Conservation (phyloP, 139 green algal genomes). For the Zygnema circumcarinatum region DNA sequence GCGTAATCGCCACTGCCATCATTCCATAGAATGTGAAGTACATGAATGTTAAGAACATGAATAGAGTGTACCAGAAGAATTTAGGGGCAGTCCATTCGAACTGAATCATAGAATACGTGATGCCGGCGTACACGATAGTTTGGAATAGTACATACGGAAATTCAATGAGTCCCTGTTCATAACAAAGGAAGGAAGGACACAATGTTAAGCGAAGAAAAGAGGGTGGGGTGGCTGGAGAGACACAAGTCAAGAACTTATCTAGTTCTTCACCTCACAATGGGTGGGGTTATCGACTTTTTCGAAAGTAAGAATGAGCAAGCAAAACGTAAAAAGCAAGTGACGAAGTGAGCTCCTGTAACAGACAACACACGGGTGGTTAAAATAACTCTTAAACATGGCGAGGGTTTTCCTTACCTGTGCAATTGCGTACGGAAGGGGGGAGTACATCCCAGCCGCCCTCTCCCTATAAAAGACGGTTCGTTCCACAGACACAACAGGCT, state of each 20-base stretch:
- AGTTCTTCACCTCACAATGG: too few species aligned
- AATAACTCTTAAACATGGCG: too few species aligned
- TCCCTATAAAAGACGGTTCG: conserved; percentile 64
- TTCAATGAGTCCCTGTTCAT: conserved; percentile 41
- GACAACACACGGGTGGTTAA: too few species aligned
- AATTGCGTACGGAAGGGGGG: conserved; percentile 61
- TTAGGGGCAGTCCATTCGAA: conserved; percentile 63
- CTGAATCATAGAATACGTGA: conserved; percentile 66
- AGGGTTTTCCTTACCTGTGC: conserved; percentile 55
- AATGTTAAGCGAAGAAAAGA: too few species aligned
- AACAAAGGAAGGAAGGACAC: too few species aligned
- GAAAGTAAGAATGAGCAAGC: too few species aligned
- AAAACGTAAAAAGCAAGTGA: too few species aligned
- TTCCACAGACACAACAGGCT: conserved; percentile 60
- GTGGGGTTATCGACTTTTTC: too few species aligned
- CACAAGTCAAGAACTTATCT: too few species aligned
- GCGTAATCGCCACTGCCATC: conserved; percentile 65
- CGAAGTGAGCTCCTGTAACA: neutral
- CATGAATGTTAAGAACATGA: conserved; percentile 69
- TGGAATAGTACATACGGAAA: conserved; percentile 48
- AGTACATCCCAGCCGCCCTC: conserved; percentile 63
- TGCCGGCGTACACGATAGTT: conserved; percentile 57
- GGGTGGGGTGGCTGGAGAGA: too few species aligned
- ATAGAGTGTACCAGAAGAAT: conserved; percentile 74
- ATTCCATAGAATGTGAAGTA: conserved; percentile 72